These are phyloP conservation scores for Dactylonectria macrodidyma DNA, from an alignment of 2,329 filamentous ascomycete genomes.

Conservation along the genomic window DNA sequence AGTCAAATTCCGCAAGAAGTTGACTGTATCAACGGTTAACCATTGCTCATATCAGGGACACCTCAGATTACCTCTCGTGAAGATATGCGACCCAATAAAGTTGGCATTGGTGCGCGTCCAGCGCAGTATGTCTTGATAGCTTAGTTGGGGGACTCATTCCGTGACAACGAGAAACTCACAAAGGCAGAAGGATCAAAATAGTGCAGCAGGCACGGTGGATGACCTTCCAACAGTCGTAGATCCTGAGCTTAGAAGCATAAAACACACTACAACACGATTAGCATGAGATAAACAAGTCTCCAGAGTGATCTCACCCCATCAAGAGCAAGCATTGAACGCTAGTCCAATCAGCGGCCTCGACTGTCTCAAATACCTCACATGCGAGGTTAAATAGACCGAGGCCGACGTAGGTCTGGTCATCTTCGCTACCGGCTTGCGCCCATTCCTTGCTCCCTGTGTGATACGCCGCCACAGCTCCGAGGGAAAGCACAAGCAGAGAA, in stretches of 20 bases:
- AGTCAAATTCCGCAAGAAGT: constrained; percentile 37
- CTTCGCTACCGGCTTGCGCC: constrained; percentile 1
- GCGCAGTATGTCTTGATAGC: constrained; percentile 15
- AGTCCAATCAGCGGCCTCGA: constrained; percentile 25
- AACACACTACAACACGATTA: constrained; percentile 21
- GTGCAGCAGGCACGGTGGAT: constrained; percentile 33
- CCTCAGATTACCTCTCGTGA: constrained; percentile 28
- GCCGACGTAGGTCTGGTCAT: constrained; percentile 1
- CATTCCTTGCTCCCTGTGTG: constrained; percentile 25
- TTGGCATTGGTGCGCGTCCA: constrained; percentile 34
- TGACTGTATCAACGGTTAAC: constrained; percentile 8
- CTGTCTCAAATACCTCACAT: constrained; percentile 21
- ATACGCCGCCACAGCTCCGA: constrained; percentile 24
- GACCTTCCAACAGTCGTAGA: constrained; percentile 32
- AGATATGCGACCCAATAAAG: constrained; percentile 38
- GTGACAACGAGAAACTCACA: neutral
- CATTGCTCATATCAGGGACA: neutral
- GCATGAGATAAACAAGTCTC: neutral
- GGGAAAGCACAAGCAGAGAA: constrained; percentile 21
- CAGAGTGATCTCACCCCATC: constrained; percentile 28
- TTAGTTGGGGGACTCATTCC: fast-evolving
- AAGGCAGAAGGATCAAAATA: constrained; percentile 28
- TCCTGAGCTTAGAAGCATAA: constrained; percentile 31
- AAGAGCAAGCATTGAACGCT: constrained; percentile 34
- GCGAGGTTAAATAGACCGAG: constrained; percentile 34